Base-by-base conservation (phyloP, 768 basidiomycete genomes). In the Suillus occidentalis region DNA sequence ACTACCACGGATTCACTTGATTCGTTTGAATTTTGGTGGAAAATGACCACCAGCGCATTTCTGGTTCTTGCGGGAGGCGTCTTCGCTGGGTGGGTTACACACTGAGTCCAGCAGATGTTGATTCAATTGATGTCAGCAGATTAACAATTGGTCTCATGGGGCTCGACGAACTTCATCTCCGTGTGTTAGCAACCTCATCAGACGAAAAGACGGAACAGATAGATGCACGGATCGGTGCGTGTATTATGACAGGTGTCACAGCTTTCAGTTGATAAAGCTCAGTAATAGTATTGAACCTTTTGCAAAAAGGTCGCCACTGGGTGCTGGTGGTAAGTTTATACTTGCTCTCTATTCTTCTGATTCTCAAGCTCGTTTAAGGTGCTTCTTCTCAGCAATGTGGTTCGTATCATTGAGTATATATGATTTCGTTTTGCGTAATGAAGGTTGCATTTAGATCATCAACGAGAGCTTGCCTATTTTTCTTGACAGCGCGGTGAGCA, bases 111-210 rank as follows among this genome's bases (percentile, higher is more conserved):
- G 28, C 34, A 37, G 39, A 50, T 18, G 43, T 28, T 14, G 31
- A 28, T 25, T n/a, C 2, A 0, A 36, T 2, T 52, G 0, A 61
- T 58, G 16, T 74, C n/a, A 6, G 6, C 1, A 95, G 94, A 4
- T 79, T 97, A 62, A 96, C 95, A 0, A 86, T 97, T 39, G 95
- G 94, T 1, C 81, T 97, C 31, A 97, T 97, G 95, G 95, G 95
- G 1, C 83, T 96, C 20, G 95, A 97, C 68, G 92, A 94, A 66
- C 84, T 97, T 18, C 93, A 97, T 70, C 84, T 97, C 6, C 87
- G 94, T 18, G 95, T 97, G 5, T 82, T 97, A 47, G 82, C 93
- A 0, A 84, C 87, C 2, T 92, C 92, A 8, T 95, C 93, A 0
- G 91, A 91, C 20, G 83, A 94, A 72, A 66, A 78, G 6, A 80